Evolutionary conservation across 2,329 filamentous ascomycete species (phyloP), one percentile per base, ranked within the genome.

Genomic region (Apiospora phragmitis): DNA sequence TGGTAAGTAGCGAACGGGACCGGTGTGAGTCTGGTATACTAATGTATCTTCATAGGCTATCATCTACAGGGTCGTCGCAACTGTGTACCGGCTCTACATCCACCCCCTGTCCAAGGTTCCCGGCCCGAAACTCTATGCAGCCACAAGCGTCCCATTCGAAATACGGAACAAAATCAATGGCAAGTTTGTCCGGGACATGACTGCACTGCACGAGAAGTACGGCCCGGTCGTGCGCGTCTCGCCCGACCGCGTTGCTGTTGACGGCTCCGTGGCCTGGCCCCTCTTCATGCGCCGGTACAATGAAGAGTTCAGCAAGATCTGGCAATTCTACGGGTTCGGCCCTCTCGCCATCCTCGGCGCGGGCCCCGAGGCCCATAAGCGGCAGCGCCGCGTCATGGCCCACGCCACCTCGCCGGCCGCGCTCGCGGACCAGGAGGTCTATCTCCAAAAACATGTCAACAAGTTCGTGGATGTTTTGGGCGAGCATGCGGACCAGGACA

Each of bases 201-300:
- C 47, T 2, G 47, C 9, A 6, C 29, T 70, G 5, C 70, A 71
- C 51, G 42, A 65, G 49, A 47, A 49, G 11, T 71, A 71, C 35
- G 70, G 70, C 12, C 70, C 70, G 18, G 49, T 71, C 29, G 70
- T 71, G 16, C 66, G 70, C 18, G 55, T 71, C 16, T 41, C 66
- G 4, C 70, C 70, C 6, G 26, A 69, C n/a, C 67, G 59, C 29
- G 29, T 71, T 4, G 41, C 51, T n/a, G 55, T 71, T 0, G 70
- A 68, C 29, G 67, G 65, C 6, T 62, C 65, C 18, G 59, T 70
- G 7, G 69, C 32, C 2, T 70, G 69, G 65, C 65, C 45, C n/a
- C 32, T 65, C 16, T 70, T 68, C 29, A 38, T 18, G 32, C 69
- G 38, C 5, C 45, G 62, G 16, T 32, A 38, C 21, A 18, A 55